Evolutionary conservation across 345 rosid species (phyloP).

Genomic region (Hibiscus tridactylites): DNA sequence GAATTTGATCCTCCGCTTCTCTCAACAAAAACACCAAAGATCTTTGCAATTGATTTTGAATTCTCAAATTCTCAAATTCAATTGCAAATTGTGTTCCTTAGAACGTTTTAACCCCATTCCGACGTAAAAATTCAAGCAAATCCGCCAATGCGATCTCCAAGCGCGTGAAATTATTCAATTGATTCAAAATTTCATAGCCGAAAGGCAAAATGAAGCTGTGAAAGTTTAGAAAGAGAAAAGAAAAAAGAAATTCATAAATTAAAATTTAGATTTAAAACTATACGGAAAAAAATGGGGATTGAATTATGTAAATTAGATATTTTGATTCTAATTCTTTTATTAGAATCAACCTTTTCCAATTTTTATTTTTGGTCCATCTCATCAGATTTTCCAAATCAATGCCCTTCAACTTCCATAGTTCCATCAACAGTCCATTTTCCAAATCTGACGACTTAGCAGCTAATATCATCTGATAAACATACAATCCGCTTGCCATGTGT

Average conservation of each 20-base stretch:
- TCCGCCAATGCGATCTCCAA: neutral
- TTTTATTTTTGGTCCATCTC: neutral
- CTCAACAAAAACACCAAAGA: constrained; percentile 23
- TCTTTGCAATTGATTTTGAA: constrained; percentile 13
- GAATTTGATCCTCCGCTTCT: constrained; percentile 13
- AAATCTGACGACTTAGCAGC: neutral
- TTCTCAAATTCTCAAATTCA: neutral
- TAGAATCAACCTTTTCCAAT: neutral
- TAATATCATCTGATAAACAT: neutral
- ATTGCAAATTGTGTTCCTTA: neutral
- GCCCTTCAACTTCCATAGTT: neutral
- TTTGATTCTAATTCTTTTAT: neutral
- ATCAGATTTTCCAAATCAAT: neutral
- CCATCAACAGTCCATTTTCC: neutral
- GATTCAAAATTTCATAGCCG: neutral
- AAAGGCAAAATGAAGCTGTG: neutral
- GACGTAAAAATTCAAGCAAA: neutral
- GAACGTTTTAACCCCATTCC: constrained; percentile 8
- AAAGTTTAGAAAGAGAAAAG: neutral
- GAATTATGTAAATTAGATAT: neutral
- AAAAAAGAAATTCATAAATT: neutral
- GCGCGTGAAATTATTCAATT: neutral
- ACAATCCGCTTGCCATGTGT: neutral
- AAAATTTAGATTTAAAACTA: neutral
- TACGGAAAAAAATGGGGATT: neutral